Percentiles rank a stretch among this genome's conserved stretches.
Evolutionary conservation across 768 basidiomycete genomes (phyloP).

Genomic region (Mycena epipterygia): DNA sequence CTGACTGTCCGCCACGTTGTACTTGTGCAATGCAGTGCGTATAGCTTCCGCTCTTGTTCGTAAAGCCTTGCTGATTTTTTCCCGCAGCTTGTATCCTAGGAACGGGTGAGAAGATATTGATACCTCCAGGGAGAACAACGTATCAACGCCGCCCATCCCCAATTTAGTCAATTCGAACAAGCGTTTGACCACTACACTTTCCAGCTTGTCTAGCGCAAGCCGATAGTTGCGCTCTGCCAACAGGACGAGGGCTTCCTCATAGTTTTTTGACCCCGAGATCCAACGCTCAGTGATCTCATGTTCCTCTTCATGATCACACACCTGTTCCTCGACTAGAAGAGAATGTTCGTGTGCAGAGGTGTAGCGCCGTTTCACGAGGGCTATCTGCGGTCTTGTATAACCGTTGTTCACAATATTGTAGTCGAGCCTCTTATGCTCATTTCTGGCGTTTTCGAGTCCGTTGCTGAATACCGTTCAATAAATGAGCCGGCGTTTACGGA

Average conservation of each 20-base stretch:
- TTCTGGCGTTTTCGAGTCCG: neutral
- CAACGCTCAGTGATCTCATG: neutral
- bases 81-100: neutral
- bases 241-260: neutral
- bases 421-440: neutral
- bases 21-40: neutral
- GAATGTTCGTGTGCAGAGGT: neutral
- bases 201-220: neutral
- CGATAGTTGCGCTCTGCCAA: neutral
- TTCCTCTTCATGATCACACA: neutral
- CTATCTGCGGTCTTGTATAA: neutral
- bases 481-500: neutral
- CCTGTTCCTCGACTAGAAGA: neutral
- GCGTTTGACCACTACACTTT: neutral
- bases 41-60: neutral
- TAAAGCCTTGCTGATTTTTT: neutral
- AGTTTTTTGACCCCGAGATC: neutral
- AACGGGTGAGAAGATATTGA: neutral
- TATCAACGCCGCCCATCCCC: constrained; percentile 8
- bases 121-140: neutral
- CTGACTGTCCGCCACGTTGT: neutral
- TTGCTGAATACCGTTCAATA: neutral
- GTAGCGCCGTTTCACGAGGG: neutral
- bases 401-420: neutral
- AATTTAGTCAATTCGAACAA: constrained; percentile 6